Conservation (phyloP, 768 basidiomycete species). For the Termitomyces sp. region DNA sequence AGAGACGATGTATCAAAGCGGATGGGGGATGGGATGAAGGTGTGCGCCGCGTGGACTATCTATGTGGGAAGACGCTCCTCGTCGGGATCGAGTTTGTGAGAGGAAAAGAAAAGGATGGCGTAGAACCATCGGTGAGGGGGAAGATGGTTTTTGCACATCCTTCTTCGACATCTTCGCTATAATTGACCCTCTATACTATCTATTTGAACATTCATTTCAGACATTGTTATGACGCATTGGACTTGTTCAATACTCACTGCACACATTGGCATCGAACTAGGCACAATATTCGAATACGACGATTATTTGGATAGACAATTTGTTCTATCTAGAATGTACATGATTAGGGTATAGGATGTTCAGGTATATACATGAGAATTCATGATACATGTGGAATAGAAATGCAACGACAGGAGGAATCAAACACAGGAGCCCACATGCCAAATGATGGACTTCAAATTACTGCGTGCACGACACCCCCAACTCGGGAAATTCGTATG, state of each 20-base stretch:
- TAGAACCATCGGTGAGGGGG: constrained; percentile 34
- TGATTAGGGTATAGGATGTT: constrained; percentile 14
- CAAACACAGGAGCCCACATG: neutral
- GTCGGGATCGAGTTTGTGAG: constrained; percentile 63
- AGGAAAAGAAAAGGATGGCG: constrained; percentile 17
- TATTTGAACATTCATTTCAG: neutral
- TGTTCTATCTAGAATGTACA: constrained; percentile 11
- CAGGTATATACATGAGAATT: neutral
- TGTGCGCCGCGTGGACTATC: constrained; percentile 66
- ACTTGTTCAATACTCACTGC: neutral
- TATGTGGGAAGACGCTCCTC: constrained; percentile 57
- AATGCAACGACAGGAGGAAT: neutral
- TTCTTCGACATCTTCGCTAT: neutral
- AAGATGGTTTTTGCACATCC: constrained; percentile 45
- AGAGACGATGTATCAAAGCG: constrained; percentile 56
- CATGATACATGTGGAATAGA: neutral
- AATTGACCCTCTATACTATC: neutral
- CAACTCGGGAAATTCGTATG: constrained; percentile 39
- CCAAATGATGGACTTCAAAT: neutral
- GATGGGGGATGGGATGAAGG: constrained; percentile 70
- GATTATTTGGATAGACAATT: neutral
- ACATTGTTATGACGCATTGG: neutral
- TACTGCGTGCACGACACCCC: constrained; percentile 14
- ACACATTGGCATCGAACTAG: neutral
- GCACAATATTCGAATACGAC: neutral